Base-by-base conservation (phyloP, 73 alveolate genomes). In the Loxodes magnus region DNA sequence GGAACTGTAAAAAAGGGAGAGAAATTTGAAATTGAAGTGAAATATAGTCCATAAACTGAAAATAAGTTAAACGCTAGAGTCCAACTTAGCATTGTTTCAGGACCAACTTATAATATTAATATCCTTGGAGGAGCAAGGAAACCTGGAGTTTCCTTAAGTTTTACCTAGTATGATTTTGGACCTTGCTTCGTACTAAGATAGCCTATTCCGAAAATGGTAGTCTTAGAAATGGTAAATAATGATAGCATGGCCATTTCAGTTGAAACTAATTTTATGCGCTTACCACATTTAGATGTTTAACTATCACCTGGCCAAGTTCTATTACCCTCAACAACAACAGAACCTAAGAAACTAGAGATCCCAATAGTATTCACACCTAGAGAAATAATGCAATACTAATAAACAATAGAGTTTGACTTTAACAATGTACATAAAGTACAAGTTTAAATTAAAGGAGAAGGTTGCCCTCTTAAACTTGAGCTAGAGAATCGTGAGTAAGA, bases 291-390 rank as follows among this genome's bases (percentile, higher is more conserved):
- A 15, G 97, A 88, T 56, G 97, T 88, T 6, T 63, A 84, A 51
- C 79, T 93, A 24, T 74, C 97, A 2, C 94, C 97, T 4, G 99
- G 99, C 3, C 87, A 93, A 68, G 99, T 89, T 17, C 70, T 93
- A n/a, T 69, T 93, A 31, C 99, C 97, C 0, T 63, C 90, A 42
- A 67, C 80, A 56, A 26, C 89, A 19, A 86, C 71, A 48, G 62
- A 69, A 7, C 52, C 88, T 25, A 94, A 87, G 41, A 86, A 85
- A 44, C 81, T 93, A 12, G 82, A 81, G 58, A 81, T 89, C 22
- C 99, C 99, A 12, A 93, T 93, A 12, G 80, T 88, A 9, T 93
- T 93, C 67, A 86, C 95, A 38, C 99, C 99, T 21, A 82, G 99
- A 67, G 97, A 89, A 49, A 74, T 76, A 52, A 74, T 71, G 51